Percentiles rank a stretch among this genome's conserved stretches.
These are phyloP conservation scores for Sordariomycetes sp. DNA, from an alignment of 2,329 filamentous ascomycete genomes.

Conservation along the genomic window DNA sequence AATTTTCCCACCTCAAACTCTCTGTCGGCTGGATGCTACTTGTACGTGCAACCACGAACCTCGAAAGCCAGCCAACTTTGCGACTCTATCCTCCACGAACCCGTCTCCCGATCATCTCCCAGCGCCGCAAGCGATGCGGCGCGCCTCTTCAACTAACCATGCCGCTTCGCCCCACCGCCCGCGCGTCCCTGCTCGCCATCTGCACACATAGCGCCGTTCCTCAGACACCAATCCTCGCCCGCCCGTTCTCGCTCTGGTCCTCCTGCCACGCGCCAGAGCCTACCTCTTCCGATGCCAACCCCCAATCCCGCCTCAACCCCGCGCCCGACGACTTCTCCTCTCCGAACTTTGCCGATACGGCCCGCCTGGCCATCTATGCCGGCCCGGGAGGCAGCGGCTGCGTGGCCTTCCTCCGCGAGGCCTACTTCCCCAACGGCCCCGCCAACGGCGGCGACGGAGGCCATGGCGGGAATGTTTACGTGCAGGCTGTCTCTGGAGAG, in stretches of 20 bases:
- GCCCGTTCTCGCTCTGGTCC: conserved; percentile 39
- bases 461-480: conserved; percentile 83
- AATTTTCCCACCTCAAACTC: background rate
- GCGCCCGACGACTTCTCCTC: conserved; percentile 73
- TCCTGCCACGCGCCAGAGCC: conserved; percentile 14
- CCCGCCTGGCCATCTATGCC: conserved; percentile 64
- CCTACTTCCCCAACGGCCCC: conserved; percentile 78
- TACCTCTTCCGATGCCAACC: background rate
- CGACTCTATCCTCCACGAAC: background rate
- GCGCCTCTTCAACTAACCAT: background rate
- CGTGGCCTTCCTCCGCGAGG: conserved; percentile 87
- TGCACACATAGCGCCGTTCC: background rate
- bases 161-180: background rate
- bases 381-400: conserved; percentile 84
- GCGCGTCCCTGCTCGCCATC: background rate
- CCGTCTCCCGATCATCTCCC: background rate
- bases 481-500: conserved; percentile 83
- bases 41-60: background rate
- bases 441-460: conserved; percentile 94
- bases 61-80: background rate
- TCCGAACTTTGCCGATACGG: conserved; percentile 79
- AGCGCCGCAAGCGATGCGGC: background rate
- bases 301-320: conserved; percentile 60
- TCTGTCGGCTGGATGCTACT: too few species aligned
- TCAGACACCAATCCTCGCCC: conserved; percentile 14